Evolutionary conservation across 1,284 basidiomycete genomes (phyloP).

Genomic region (Malassezia yamatoensis): DNA sequence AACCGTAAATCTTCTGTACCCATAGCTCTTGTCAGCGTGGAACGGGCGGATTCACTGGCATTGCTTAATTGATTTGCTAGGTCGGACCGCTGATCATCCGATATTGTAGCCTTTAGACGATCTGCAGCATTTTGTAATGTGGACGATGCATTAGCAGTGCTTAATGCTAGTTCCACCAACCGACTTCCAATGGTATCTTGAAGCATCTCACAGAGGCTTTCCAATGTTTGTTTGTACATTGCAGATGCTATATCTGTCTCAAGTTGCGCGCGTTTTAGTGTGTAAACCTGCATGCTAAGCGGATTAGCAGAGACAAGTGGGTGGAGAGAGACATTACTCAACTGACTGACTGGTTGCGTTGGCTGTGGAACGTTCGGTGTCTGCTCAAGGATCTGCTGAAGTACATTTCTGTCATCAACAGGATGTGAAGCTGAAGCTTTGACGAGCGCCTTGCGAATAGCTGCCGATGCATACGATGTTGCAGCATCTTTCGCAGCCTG

Average conservation of each 20-base stretch:
- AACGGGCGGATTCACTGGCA: neutral
- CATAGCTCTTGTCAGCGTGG: neutral
- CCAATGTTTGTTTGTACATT: neutral
- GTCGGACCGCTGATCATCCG: neutral
- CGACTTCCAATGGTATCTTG: neutral
- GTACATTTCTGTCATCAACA: neutral
- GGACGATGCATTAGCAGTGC: neutral
- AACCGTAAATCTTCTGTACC: neutral
- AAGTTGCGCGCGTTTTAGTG: neutral
- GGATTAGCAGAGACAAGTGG: neutral
- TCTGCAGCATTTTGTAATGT: neutral
- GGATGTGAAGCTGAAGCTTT: neutral
- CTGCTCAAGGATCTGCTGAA: neutral
- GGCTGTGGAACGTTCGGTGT: neutral
- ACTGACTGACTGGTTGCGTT: neutral
- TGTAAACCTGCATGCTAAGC: neutral
- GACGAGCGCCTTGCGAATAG: neutral
- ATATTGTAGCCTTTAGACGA: neutral
- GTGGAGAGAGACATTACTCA: neutral
- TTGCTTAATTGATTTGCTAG: neutral
- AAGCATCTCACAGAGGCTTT: neutral
- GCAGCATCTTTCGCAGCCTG: conserved; percentile 1
- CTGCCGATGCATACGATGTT: neutral
- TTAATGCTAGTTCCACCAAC: neutral
- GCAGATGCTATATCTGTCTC: neutral